Evolutionary conservation across 192 early-diverging fungal genomes (phyloP).

Genomic region (Linnemannia zychae): DNA sequence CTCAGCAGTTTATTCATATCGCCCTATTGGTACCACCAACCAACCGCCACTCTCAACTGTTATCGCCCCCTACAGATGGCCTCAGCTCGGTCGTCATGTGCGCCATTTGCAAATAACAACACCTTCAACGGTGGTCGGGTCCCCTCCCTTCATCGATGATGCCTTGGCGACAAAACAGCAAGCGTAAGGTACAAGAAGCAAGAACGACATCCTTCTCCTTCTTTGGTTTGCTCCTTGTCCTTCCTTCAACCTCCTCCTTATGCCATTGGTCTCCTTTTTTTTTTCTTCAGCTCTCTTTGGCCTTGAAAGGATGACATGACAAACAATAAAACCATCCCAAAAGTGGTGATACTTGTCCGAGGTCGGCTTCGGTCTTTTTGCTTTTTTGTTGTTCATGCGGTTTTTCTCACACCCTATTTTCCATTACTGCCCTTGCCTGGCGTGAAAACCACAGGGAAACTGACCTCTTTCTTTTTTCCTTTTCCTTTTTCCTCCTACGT

Average conservation of each 20-base stretch:
- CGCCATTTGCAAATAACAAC: background rate
- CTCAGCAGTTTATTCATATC: conserved; percentile 2
- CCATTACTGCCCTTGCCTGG: background rate
- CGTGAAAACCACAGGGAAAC: background rate
- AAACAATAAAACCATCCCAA: background rate
- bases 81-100: conserved; percentile 1
- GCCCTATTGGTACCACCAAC: background rate
- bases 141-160: background rate
- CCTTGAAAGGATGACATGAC: background rate
- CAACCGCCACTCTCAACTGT: background rate
- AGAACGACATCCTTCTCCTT: background rate
- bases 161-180: background rate
- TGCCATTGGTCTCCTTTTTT: background rate
- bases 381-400: background rate
- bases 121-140: background rate
- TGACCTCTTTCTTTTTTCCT: background rate
- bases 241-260: background rate
- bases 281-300: no score
- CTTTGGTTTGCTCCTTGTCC: background rate
- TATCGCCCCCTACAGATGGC: background rate
- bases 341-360: conserved; percentile 9
- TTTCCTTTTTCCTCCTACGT: background rate
- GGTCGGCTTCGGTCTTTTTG: background rate
- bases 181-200: background rate
- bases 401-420: conserved; percentile 5